phyloP scores from a whole-genome alignment of 805 yeast genomes.

The Lipomyces oligophaga region DNA sequence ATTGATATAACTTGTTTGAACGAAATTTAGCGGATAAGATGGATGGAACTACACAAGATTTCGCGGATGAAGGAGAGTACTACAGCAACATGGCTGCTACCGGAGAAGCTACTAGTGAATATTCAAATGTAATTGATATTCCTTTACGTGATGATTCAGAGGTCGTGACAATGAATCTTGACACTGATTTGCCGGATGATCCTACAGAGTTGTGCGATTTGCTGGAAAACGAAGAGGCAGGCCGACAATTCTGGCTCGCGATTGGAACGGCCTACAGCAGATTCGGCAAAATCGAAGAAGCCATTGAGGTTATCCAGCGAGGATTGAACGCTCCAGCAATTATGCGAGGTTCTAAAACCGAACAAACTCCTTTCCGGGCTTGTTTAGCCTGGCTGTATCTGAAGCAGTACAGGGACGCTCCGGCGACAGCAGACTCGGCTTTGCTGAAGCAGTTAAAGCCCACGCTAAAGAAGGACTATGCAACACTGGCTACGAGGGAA shows the following conservation, averaged over 20 bases:
- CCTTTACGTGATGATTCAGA: constrained; percentile 76
- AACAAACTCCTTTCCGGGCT: constrained; percentile 52
- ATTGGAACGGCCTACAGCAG: constrained; percentile 77
- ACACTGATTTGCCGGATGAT: constrained; percentile 83
- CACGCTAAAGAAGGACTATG: constrained; percentile 35
- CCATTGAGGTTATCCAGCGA: constrained; percentile 57
- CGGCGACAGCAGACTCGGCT: constrained; percentile 15
- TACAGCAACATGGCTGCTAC: too few relatives aligned
- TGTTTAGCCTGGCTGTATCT: constrained; percentile 68
- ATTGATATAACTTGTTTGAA: too few relatives aligned
- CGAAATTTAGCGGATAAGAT: too few relatives aligned
- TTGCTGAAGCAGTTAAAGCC: constrained; percentile 8
- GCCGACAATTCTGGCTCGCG: constrained; percentile 74
- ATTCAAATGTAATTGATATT: constrained; percentile 54
- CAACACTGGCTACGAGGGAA: constrained; percentile 44
- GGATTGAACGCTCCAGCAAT: constrained; percentile 45
- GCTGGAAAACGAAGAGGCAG: constrained; percentile 75
- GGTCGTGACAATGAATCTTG: constrained; percentile 77
- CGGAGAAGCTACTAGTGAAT: too few relatives aligned
- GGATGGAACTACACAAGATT: too few relatives aligned
- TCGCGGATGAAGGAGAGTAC: too few relatives aligned
- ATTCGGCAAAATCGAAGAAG: constrained; percentile 55
- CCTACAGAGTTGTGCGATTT: constrained; percentile 76
- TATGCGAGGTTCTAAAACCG: constrained; percentile 38
- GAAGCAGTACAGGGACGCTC: constrained; percentile 36